A percentile compares a stretch with the other conserved stretches of the same genome.
phyloP scores from a whole-genome alignment of 345 rosid species.

The Theobroma cacao region DNA sequence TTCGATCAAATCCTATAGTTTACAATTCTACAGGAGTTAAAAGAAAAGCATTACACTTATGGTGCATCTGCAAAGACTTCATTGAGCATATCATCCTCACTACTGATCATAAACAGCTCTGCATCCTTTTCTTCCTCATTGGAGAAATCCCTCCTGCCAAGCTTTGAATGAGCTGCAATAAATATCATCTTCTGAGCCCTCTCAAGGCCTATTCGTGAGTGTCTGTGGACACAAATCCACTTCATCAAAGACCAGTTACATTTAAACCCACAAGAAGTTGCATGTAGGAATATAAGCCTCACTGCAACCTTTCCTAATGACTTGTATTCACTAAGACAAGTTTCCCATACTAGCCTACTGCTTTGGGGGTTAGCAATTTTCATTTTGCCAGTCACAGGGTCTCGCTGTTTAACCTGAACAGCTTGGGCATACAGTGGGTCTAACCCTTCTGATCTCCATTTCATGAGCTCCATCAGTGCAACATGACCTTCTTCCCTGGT shows the following conservation, averaged over 20 bases:
- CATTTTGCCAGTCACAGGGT: slow-evolving; percentile 54
- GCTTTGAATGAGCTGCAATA: slow-evolving; percentile 58
- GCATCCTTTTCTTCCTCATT: slow-evolving; percentile 52
- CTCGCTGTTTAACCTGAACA: slow-evolving; percentile 54
- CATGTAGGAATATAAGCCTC: slow-evolving; percentile 56
- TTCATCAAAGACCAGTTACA: slow-evolving; percentile 45
- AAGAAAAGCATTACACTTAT: slow-evolving; percentile 42
- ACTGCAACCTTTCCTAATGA: slow-evolving; percentile 51
- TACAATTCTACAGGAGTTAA: slow-evolving; percentile 30
- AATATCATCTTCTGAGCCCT: slow-evolving; percentile 55
- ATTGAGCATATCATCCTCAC: slow-evolving; percentile 48
- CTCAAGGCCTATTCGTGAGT: slow-evolving; percentile 39
- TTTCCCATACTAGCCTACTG: slow-evolving; percentile 65
- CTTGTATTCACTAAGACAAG: slow-evolving; percentile 53
- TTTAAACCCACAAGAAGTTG: slow-evolving; percentile 49
- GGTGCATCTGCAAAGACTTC: slow-evolving; percentile 42
- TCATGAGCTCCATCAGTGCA: slow-evolving; percentile 61
- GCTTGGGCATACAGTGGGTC: slow-evolving; percentile 63
- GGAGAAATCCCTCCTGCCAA: slow-evolving; percentile 42
- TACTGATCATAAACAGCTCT: slow-evolving; percentile 32
- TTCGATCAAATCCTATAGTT: slow-evolving; percentile 34
- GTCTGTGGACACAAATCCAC: slow-evolving; percentile 37
- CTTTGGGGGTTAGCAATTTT: slow-evolving; percentile 59
- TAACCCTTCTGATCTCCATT: slow-evolving; percentile 63
- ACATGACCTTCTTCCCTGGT: slow-evolving; percentile 53